Conservation (phyloP, 116 monocot species). For the Iris pallida region DNA sequence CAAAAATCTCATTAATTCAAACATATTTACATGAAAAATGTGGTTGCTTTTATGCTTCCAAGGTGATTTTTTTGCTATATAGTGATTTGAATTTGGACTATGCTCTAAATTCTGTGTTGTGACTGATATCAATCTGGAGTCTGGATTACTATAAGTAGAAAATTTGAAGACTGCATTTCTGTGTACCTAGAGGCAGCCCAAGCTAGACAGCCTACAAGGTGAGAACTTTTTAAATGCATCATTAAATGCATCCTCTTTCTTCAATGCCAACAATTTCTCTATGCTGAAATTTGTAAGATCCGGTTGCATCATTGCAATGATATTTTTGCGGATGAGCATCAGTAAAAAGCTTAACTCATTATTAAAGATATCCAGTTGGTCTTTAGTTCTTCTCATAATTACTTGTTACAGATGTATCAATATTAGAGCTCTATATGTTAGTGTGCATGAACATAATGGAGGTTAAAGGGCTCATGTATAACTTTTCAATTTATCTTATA, state of each 20-base stretch:
- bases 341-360: too few relatives aligned
- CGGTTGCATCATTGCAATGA: too few relatives aligned
- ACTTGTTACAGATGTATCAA: conserved; percentile 50
- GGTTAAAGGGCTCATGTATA: conserved; percentile 63
- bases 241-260: neutral
- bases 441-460: conserved; percentile 88
- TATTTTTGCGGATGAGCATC: too few relatives aligned
- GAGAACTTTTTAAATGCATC: too few relatives aligned
- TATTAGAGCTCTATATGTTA: conserved; percentile 90
- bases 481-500: conserved; percentile 93
- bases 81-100: neutral
- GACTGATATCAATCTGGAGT: conserved; percentile 53
- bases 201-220: conserved; percentile 69
- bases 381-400: neutral
- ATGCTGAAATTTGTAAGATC: too few relatives aligned
- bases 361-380: neutral
- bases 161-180: conserved; percentile 61
- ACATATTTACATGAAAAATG: neutral
- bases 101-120: conserved; percentile 55
- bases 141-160: conserved; percentile 59
- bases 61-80: neutral
- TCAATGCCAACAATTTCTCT: too few relatives aligned
- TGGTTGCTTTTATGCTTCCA: neutral
- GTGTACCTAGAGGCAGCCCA: conserved; percentile 53
- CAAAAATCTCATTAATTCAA: too few relatives aligned